These are phyloP conservation scores for Lactarius evosmus DNA, from an alignment of 768 basidiomycete genomes.

Conservation along the genomic window DNA sequence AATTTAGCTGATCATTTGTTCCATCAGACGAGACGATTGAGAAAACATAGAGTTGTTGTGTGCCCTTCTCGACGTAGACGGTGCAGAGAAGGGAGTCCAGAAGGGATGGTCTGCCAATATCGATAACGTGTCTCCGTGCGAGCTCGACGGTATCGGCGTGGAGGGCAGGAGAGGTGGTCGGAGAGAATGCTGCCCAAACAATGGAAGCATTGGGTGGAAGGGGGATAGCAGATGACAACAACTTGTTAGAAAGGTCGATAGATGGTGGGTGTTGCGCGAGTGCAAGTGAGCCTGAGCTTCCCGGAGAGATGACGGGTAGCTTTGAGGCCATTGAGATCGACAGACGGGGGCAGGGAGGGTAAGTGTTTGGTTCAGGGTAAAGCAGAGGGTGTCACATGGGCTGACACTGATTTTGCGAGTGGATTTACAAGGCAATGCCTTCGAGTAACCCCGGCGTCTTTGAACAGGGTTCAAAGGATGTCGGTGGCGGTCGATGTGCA, in stretches of 20 bases:
- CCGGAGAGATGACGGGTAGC: slow-evolving; percentile 29
- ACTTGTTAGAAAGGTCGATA: slow-evolving; percentile 38
- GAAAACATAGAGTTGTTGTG: slow-evolving; percentile 58
- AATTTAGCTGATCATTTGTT: slow-evolving; percentile 33
- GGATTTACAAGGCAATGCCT: neutral
- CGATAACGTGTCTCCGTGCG: slow-evolving; percentile 50
- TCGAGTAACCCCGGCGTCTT: neutral
- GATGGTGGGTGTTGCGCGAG: slow-evolving; percentile 34
- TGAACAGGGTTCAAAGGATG: neutral
- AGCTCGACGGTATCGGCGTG: slow-evolving; percentile 49
- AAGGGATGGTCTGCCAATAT: slow-evolving; percentile 40
- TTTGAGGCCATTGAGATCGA: slow-evolving; percentile 32
- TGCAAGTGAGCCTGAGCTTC: slow-evolving; percentile 34
- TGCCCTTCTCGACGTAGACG: slow-evolving; percentile 44
- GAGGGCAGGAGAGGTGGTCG: slow-evolving; percentile 31
- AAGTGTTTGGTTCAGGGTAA: neutral
- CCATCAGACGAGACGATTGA: slow-evolving; percentile 41
- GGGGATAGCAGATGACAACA: slow-evolving; percentile 48
- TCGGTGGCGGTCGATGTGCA: neutral
- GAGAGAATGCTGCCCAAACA: slow-evolving; percentile 45
- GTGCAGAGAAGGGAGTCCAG: slow-evolving; percentile 51
- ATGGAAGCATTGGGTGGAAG: slow-evolving; percentile 46
- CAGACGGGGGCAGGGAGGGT: neutral
- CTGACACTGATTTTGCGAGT: neutral
- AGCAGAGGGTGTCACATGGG: slow-evolving; percentile 16